Base-by-base conservation (phyloP, 257 asterid species). In the Fraxinus excelsior region DNA sequence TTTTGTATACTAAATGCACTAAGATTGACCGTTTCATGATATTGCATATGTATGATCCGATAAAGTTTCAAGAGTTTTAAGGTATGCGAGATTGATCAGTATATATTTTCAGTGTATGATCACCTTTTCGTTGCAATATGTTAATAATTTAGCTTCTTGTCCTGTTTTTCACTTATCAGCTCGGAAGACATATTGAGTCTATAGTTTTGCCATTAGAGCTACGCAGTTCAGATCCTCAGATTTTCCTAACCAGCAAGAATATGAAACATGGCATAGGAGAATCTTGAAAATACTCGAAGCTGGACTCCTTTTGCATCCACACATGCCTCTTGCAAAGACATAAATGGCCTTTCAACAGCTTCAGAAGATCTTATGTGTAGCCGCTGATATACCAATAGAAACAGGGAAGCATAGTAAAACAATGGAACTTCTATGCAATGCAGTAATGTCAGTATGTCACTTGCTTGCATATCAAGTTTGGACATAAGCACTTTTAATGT, bases 161-260 rank as follows among this genome's bases (percentile, higher is more conserved):
- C 35, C 44, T 74, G 38, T 60, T 71, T 72, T 86, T 42, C 70
- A 29, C 67, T 51, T 82, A 60, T 76, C 91, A 94, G 99, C 96
- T 94, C 78, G 97, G 97, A 72, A 82, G 79, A 46, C 90, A 90
- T 35, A 84, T 89, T 16, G 99, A 94, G 84, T 85, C 93, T 0
- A 86, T 90, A 74, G 92, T 94, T 85, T 87, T 94, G 78, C 99
- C 99, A n/a, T 72, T 94, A 84, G 97, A 94, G 87, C 86, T 92
- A 65, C 79, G 80, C 92, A 90, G 23, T 67, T 90, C 26, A 87
- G 78, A 80, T 51, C 87, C 51, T 84, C 94, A 19, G 99, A 94
- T 85, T 94, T 92, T 85, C 53, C 90, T 2, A 87, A 78, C 76
- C 94, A 81, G 51, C 77, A 60, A 51, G 97, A 92, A 77, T 92